These are phyloP conservation scores for Oryza longistaminata DNA, from an alignment of 176 grass and related monocot genomes.

Conservation along the genomic window DNA sequence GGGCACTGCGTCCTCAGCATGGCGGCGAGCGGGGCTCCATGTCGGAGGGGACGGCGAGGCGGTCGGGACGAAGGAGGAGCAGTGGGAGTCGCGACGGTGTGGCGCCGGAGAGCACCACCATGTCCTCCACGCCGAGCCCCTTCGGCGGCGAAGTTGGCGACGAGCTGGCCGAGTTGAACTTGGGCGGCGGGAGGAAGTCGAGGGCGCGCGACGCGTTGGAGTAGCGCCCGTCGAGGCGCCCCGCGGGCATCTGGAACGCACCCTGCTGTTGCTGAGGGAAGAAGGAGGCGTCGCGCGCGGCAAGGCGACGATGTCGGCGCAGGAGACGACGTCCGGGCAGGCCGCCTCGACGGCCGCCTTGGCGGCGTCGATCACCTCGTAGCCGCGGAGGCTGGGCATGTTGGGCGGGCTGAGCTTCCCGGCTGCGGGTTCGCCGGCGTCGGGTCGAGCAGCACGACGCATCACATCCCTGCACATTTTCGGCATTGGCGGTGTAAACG, in stretches of 20 bases:
- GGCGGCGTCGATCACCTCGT: slow-evolving; percentile 58
- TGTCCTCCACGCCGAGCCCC: slow-evolving; percentile 32
- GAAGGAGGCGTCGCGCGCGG: slow-evolving; percentile 41
- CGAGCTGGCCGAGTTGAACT: not conserved
- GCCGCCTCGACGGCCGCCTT: slow-evolving; percentile 47
- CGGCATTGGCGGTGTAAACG: too few species aligned
- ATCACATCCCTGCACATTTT: slow-evolving; percentile 28
- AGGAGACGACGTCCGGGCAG: slow-evolving; percentile 45
- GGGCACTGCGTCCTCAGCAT: not conserved
- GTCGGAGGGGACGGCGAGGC: not conserved
- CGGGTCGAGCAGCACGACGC: slow-evolving; percentile 36
- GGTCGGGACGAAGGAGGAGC: slow-evolving; percentile 43
- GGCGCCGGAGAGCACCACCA: slow-evolving; percentile 56
- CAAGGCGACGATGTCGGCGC: slow-evolving; percentile 59
- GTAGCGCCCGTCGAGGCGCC: slow-evolving; percentile 46
- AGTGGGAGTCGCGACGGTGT: slow-evolving; percentile 45
- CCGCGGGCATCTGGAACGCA: slow-evolving; percentile 37
- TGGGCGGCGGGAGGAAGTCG: not conserved
- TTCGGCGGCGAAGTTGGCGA: slow-evolving; percentile 33
- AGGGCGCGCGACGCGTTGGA: not conserved
- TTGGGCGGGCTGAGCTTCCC: slow-evolving; percentile 33
- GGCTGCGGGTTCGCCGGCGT: slow-evolving; percentile 32
- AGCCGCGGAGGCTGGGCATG: slow-evolving; percentile 62
- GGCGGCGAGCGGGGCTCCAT: not conserved
- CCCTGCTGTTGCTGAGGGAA: slow-evolving; percentile 19